Conservation (phyloP, 768 basidiomycete species). For the Tephrocybe sp. region DNA sequence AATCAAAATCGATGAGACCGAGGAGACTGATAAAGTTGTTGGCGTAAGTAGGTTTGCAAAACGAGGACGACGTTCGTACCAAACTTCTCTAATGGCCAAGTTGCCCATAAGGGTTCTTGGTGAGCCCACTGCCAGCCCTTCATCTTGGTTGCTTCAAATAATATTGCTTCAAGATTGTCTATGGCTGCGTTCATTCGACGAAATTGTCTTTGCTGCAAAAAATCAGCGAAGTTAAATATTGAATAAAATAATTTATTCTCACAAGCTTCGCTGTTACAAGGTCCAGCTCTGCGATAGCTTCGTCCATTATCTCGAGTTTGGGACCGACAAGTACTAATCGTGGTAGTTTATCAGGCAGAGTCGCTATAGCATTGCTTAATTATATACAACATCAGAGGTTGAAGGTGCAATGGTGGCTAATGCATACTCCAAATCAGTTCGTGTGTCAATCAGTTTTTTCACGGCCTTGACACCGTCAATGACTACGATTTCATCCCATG, state of each 20-base stretch:
- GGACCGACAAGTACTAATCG: slow-evolving; percentile 58
- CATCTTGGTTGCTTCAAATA: slow-evolving; percentile 65
- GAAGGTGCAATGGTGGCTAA: background rate
- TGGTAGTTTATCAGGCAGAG: slow-evolving; percentile 56
- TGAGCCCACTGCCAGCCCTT: slow-evolving; percentile 74
- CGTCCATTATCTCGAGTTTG: slow-evolving; percentile 68
- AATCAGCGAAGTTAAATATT: background rate
- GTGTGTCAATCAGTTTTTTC: slow-evolving; percentile 66
- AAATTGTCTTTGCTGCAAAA: slow-evolving; percentile 64
- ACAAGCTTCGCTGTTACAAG: slow-evolving; percentile 64
- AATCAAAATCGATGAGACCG: slow-evolving; percentile 51
- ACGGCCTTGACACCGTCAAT: slow-evolving; percentile 78
- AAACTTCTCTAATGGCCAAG: slow-evolving; percentile 80
- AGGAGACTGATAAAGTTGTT: slow-evolving; percentile 41
- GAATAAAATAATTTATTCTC: slow-evolving; percentile 20
- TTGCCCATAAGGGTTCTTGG: slow-evolving; percentile 74
- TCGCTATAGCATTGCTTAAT: slow-evolving; percentile 60
- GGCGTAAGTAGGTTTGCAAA: background rate
- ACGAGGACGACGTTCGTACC: slow-evolving; percentile 38
- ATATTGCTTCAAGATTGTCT: slow-evolving; percentile 60
- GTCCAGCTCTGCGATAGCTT: slow-evolving; percentile 57
- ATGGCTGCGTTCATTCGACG: slow-evolving; percentile 59
- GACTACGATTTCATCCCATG: slow-evolving; percentile 83
- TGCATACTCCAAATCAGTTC: slow-evolving; percentile 83
- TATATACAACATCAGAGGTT: slow-evolving; percentile 8